Base-by-base conservation (phyloP, 495 filamentous ascomycete genomes). In the Cladorrhinum samala region DNA sequence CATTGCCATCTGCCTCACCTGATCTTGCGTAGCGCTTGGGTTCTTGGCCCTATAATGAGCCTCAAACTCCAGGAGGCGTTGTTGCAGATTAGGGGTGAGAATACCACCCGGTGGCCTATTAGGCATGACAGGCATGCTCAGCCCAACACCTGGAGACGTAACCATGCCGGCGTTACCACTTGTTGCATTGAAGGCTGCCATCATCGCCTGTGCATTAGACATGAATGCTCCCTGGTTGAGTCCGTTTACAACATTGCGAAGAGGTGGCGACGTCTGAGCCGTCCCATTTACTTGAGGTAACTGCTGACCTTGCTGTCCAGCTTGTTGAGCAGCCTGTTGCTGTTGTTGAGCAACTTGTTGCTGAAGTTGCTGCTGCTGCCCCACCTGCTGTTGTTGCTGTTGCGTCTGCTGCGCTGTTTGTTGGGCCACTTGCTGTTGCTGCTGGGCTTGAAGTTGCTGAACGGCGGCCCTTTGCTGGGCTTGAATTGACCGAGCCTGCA, bases 401-500 rank as follows among this genome's bases (percentile, higher is more conserved):
- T 65, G 56, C 16, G 58, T 55, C 52, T 62, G 55, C 46, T 57
- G 42, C 20, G 42, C 42, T 20, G 20, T 21, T 58, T 62, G 38
- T 33, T 64, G 66, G n/a, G 57, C 37, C 25, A n/a, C 14, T 24
- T 55, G 61, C 25, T 57, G 57, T 3, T 23, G 50, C 47, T 41
- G 53, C n/a, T 57, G 59, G 19, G 21, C 51, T 8, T 57, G 57
- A 2, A 53, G 57, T 42, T 65, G 68, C 36, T 67, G 84, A 36
- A 83, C 81, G 27, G 85, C 76, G 23, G 79, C 80, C 30, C 80
- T 77, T 53, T 86, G 84, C 63, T 86, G 83, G 59, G 84, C 69
- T 43, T 82, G 74, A 9, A 83, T 83, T 49, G 82, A 80, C 53
- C 83, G 79, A 38, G 77, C 78, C 52, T 77, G 77, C 54, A 78